A percentile compares a stretch with the other conserved stretches of the same genome.
Evolutionary conservation across 176 grass and related monocot species (phyloP).

Genomic region (Tuctoria greenei): DNA sequence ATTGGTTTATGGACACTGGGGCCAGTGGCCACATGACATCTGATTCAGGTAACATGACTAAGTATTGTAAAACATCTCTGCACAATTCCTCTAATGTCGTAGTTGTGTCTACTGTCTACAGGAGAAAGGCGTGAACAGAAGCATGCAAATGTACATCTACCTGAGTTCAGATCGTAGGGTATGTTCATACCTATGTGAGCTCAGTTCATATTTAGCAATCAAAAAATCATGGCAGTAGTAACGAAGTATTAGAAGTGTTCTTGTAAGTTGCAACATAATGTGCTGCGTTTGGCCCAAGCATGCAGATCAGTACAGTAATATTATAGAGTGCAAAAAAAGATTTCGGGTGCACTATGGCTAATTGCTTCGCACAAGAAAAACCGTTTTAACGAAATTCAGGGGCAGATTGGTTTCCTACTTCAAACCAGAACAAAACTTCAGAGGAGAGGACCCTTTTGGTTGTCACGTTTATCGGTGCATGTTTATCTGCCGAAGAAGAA

Average conservation of each 20-base stretch:
- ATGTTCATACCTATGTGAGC: not conserved
- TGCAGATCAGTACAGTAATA: not conserved
- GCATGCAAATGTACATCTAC: not conserved
- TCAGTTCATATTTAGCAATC: not conserved
- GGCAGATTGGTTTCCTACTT: not conserved
- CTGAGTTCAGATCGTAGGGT: not conserved
- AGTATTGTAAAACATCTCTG: too few species aligned
- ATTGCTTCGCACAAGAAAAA: not conserved
- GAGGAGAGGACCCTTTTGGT: not conserved
- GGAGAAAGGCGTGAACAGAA: conserved; percentile 9
- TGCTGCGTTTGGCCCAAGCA: not conserved
- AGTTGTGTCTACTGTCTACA: too few species aligned
- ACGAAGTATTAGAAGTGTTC: too few species aligned
- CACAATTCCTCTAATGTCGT: too few species aligned
- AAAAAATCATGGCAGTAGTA: not conserved
- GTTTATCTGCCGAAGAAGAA: not conserved
- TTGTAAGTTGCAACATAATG: not conserved
- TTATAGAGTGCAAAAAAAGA: not conserved
- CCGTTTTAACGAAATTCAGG: not conserved
- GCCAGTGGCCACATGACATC: too few species aligned
- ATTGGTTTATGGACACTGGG: too few species aligned
- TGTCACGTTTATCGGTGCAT: too few species aligned
- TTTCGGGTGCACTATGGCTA: not conserved
- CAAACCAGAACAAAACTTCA: not conserved
- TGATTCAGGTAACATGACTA: too few species aligned